Conservation (phyloP, 768 basidiomycete genomes). For the Leccinellum rugosiceps region DNA sequence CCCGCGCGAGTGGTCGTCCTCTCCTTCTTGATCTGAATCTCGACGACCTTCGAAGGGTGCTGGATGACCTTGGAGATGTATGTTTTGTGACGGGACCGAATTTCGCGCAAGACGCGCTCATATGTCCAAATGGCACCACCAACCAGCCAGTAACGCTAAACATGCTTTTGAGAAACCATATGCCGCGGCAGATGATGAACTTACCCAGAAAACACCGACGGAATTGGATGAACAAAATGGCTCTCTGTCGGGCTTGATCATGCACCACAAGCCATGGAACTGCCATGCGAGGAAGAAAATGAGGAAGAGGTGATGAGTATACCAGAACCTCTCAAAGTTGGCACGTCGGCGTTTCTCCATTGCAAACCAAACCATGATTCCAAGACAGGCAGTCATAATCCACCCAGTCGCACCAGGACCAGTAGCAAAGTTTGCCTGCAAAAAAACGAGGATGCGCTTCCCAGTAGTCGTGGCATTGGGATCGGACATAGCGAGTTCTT, state of each 20-base stretch:
- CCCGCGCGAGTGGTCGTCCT: slow-evolving; percentile 79
- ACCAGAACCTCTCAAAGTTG: slow-evolving; percentile 89
- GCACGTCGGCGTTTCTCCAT: slow-evolving; percentile 74
- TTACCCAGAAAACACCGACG: slow-evolving; percentile 94
- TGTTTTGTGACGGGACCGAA: slow-evolving; percentile 86
- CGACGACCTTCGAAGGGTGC: slow-evolving; percentile 91
- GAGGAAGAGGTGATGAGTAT: slow-evolving; percentile 85
- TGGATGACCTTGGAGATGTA: slow-evolving; percentile 94
- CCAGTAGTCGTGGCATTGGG: slow-evolving; percentile 50
- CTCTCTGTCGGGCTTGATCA: slow-evolving; percentile 87
- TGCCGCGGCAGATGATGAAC: slow-evolving; percentile 22
- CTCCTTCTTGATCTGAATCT: slow-evolving; percentile 97
- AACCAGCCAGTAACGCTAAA: slow-evolving; percentile 83
- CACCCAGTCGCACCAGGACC: slow-evolving; percentile 84
- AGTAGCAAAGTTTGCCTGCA: slow-evolving; percentile 75
- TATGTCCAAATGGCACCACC: slow-evolving; percentile 82
- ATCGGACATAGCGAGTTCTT: slow-evolving; percentile 56
- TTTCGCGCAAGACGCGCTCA: slow-evolving; percentile 90
- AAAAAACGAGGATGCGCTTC: slow-evolving; percentile 64
- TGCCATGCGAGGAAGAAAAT: slow-evolving; percentile 95
- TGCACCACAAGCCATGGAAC: slow-evolving; percentile 94
- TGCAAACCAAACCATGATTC: slow-evolving; percentile 81
- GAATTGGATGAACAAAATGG: slow-evolving; percentile 83
- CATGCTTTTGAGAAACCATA: slow-evolving; percentile 5
- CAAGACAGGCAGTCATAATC: slow-evolving; percentile 78